phyloP scores from a whole-genome alignment of 169 alveolate genomes.

The Miamiensis avidus region DNA sequence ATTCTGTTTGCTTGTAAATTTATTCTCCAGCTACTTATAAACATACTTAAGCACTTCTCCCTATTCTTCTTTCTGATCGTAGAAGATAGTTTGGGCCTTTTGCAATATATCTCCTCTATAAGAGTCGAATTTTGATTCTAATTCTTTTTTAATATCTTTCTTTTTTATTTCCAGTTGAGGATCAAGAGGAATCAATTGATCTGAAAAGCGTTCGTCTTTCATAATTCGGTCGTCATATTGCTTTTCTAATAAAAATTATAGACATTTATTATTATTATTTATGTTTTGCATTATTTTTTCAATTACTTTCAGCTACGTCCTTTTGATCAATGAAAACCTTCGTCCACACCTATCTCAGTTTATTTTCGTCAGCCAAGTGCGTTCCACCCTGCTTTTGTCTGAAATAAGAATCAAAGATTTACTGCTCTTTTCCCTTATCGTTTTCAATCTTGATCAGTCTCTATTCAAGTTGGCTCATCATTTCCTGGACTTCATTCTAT shows the following conservation, averaged over 20 bases:
- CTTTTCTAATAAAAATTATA: conserved; percentile 1
- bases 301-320: conserved; percentile 11
- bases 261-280: neutral
- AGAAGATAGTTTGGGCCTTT: conserved; percentile 21
- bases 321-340: conserved; percentile 11
- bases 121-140: conserved; percentile 28
- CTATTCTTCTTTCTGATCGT: neutral
- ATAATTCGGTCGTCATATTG: conserved; percentile 1
- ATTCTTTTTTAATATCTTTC: conserved; percentile 38
- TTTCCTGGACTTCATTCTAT: neutral
- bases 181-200: neutral
- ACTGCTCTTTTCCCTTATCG: conserved; percentile 58
- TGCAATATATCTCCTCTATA: conserved; percentile 27
- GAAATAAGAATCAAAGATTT: too few relatives aligned
- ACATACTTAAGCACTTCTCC: conserved; percentile 3
- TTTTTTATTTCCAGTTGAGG: conserved; percentile 41
- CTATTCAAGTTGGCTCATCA: conserved; percentile 10
- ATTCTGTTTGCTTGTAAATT: conserved; percentile 42
- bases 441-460: conserved; percentile 51
- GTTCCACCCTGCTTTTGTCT: neutral
- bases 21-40: conserved; percentile 36
- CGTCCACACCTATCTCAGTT: conserved; percentile 10
- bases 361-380: neutral
- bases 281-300: neutral
- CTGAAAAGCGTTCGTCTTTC: neutral